phyloP scores from a whole-genome alignment of 768 basidiomycete genomes.

The Cantharellus cinnabarinus region DNA sequence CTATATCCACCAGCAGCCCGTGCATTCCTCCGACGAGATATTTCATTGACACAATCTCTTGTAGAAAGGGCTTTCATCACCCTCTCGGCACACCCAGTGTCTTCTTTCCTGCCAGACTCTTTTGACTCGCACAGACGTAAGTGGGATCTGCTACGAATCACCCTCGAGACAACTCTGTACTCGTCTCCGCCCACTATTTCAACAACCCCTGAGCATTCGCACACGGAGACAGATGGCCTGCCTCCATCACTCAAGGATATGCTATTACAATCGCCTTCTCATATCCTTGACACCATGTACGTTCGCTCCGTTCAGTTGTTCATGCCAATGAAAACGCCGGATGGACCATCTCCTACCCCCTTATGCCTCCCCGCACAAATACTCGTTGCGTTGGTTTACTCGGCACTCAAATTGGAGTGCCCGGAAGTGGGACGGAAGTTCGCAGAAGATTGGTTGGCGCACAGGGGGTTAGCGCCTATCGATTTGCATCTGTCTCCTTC shows the following conservation, averaged over 20 bases:
- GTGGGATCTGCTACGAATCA: slow-evolving; percentile 77
- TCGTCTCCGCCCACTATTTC: slow-evolving; percentile 13
- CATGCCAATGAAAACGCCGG: slow-evolving; percentile 25
- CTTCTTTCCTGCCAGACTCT: slow-evolving; percentile 22
- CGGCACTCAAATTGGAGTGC: slow-evolving; percentile 45
- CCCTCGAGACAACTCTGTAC: slow-evolving; percentile 57
- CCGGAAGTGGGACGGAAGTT: slow-evolving; percentile 41
- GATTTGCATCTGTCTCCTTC: slow-evolving; percentile 11
- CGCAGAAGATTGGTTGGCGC: slow-evolving; percentile 62
- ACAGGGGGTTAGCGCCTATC: slow-evolving; percentile 18
- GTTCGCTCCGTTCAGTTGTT: slow-evolving; percentile 48
- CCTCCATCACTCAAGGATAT: slow-evolving; percentile 16
- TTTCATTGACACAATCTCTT: slow-evolving; percentile 42
- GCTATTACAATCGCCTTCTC: slow-evolving; percentile 36
- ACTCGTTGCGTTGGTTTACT: slow-evolving; percentile 46
- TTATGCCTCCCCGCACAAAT: slow-evolving; percentile 49
- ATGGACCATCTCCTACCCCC: slow-evolving; percentile 13
- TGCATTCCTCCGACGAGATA: slow-evolving; percentile 58
- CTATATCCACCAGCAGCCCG: slow-evolving; percentile 60
- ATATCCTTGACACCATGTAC: slow-evolving; percentile 35
- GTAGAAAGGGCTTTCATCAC: slow-evolving; percentile 48
- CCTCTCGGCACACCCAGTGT: slow-evolving; percentile 19
- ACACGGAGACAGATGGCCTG: slow-evolving; percentile 14
- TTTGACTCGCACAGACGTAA: slow-evolving; percentile 36
- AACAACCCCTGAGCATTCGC: slow-evolving; percentile 13